These are phyloP conservation scores for Papilionanthe hybrid DNA, from an alignment of 116 monocot species.

Conservation along the genomic window DNA sequence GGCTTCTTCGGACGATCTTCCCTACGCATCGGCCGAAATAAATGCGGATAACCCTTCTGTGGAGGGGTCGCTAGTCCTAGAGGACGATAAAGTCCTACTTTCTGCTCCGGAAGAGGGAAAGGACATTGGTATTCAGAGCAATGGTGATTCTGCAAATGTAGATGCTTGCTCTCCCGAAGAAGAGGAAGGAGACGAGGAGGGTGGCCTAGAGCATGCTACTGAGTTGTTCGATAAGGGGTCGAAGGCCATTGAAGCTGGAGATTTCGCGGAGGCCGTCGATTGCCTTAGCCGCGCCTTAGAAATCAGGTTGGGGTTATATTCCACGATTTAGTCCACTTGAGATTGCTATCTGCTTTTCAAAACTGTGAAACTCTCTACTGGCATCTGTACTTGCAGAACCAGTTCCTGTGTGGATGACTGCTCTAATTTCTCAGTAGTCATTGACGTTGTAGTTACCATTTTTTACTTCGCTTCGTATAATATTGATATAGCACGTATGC, in stretches of 20 bases:
- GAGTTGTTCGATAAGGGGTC: constrained; percentile 76
- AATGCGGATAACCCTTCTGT: background rate
- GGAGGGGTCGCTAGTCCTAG: background rate
- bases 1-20: background rate
- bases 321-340: background rate
- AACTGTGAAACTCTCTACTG: background rate
- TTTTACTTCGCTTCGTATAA: background rate
- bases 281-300: constrained; percentile 88
- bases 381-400: background rate
- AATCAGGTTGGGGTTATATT: constrained; percentile 44
- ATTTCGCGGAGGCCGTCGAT: constrained; percentile 72
- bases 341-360: background rate
- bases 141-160: constrained; percentile 14
- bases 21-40: constrained; percentile 2
- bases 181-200: constrained; percentile 9
- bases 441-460: background rate
- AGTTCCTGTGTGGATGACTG: background rate
- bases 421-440: background rate
- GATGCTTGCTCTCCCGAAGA: background rate
- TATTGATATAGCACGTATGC: background rate
- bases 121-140: background rate
- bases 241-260: constrained; percentile 67
- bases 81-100: constrained; percentile 7
- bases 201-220: constrained; percentile 44
- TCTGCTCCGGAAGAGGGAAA: constrained; percentile 7